Conservation (phyloP, 805 yeast species). For the Zygotorulaspora florentina region DNA sequence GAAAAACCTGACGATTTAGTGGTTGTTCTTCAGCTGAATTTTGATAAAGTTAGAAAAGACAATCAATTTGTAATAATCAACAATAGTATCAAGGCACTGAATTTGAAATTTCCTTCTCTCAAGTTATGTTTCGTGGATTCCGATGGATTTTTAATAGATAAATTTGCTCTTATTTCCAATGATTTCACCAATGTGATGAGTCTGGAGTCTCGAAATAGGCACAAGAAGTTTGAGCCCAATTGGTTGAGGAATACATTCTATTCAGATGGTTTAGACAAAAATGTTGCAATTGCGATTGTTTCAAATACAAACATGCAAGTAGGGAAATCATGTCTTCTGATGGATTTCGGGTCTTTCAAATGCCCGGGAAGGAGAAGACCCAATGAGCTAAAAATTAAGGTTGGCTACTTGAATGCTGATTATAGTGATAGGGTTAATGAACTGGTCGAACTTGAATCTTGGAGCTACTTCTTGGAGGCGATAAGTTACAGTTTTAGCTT, state of each 20-base stretch:
- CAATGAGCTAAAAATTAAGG: slow-evolving; percentile 30
- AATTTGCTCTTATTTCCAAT: slow-evolving; percentile 2
- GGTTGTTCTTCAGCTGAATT: slow-evolving; percentile 30
- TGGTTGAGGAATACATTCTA: slow-evolving; percentile 15
- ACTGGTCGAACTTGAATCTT: slow-evolving; percentile 29
- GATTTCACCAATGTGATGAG: slow-evolving; percentile 2
- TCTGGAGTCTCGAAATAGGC: background rate
- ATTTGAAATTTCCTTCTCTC: slow-evolving; percentile 15
- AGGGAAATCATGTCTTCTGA: slow-evolving; percentile 23
- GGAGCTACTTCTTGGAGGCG: slow-evolving; percentile 29
- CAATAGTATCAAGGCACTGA: slow-evolving; percentile 28
- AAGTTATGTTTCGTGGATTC: slow-evolving; percentile 23
- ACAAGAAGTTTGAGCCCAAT: slow-evolving; percentile 17
- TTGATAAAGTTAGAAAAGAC: slow-evolving; percentile 12
- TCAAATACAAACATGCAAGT: slow-evolving; percentile 28
- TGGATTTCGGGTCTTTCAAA: slow-evolving; percentile 22
- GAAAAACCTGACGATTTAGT: slow-evolving; percentile 26
- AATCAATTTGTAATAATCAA: slow-evolving; percentile 10
- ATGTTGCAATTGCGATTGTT: slow-evolving; percentile 23
- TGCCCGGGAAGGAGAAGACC: slow-evolving; percentile 20
- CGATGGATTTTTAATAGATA: slow-evolving; percentile 15
- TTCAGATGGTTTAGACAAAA: slow-evolving; percentile 4
- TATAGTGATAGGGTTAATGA: slow-evolving; percentile 30
- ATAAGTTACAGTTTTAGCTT: slow-evolving; percentile 30
- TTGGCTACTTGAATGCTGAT: slow-evolving; percentile 34